These are phyloP conservation scores for Phytopythium ostracodes DNA, from an alignment of 352 stramenopile species.

Conservation along the genomic window DNA sequence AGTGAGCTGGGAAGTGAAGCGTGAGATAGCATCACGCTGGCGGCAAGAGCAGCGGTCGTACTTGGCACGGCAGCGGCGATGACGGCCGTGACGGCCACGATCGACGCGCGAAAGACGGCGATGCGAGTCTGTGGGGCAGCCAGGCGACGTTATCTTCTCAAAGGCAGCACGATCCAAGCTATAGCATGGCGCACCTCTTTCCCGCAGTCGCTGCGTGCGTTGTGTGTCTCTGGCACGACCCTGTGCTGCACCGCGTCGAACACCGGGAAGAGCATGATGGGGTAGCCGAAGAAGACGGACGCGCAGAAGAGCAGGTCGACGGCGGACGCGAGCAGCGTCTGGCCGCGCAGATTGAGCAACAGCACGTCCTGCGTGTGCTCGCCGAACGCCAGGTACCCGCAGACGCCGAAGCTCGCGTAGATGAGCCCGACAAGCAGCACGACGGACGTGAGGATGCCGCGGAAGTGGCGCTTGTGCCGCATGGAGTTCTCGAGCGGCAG, in stretches of 20 bases:
- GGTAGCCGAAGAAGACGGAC: constrained; percentile 90
- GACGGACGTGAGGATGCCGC: constrained; percentile 52
- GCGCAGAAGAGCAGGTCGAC: constrained; percentile 86
- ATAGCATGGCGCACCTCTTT: constrained; percentile 18
- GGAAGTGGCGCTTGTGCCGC: constrained; percentile 72
- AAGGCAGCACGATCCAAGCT: too few relatives aligned
- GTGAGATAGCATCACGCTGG: background rate
- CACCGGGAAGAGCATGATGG: constrained; percentile 92
- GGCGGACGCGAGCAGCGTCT: constrained; percentile 47
- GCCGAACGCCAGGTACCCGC: constrained; percentile 86
- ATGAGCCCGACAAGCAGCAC: constrained; percentile 83
- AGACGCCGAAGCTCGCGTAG: constrained; percentile 86
- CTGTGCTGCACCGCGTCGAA: constrained; percentile 64
- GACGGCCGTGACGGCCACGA: constrained; percentile 76
- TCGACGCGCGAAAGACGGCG: constrained; percentile 27
- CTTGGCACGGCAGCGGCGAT: constrained; percentile 76
- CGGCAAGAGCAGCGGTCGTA: constrained; percentile 10
- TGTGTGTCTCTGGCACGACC: constrained; percentile 13
- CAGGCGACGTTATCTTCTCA: background rate
- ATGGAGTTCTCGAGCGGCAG: constrained; percentile 87
- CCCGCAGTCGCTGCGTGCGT: constrained; percentile 11
- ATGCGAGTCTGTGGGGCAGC: background rate
- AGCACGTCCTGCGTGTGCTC: constrained; percentile 80
- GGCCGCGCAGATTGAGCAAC: constrained; percentile 84
- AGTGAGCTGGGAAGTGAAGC: background rate